A percentile compares a stretch with the other conserved stretches of the same genome.
Evolutionary conservation across 192 early-diverging fungal species (phyloP).

Genomic region (Coemansia nantahalensis): DNA sequence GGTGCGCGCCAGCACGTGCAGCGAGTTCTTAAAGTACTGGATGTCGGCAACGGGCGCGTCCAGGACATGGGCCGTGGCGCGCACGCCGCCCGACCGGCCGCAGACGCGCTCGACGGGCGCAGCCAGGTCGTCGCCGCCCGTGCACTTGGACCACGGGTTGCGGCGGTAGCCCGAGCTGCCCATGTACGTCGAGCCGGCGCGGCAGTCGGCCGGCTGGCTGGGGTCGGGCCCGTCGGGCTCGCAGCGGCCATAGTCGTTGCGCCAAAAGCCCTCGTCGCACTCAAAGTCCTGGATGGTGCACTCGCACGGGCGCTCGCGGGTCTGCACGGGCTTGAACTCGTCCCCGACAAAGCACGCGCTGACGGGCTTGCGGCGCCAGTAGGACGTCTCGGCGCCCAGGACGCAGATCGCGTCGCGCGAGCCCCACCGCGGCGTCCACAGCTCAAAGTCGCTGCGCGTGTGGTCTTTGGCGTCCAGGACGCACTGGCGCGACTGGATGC

Average conservation of each 20-base stretch:
- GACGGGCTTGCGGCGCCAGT: constrained; percentile 72
- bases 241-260: constrained; percentile 65
- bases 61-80: constrained; percentile 24
- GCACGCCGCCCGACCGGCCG: constrained; percentile 52
- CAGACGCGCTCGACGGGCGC: constrained; percentile 68
- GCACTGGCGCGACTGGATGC: constrained; percentile 49
- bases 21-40: constrained; percentile 67
- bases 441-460: constrained; percentile 82
- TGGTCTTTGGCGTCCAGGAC: constrained; percentile 49
- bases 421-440: constrained; percentile 64
- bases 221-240: constrained; percentile 70
- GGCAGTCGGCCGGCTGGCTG: constrained; percentile 69
- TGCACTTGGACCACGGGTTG: constrained; percentile 70
- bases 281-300: constrained; percentile 82
- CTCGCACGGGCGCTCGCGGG: constrained; percentile 58
- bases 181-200: constrained; percentile 59
- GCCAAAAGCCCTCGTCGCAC: constrained; percentile 86
- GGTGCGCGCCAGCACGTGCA: constrained; percentile 55
- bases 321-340: constrained; percentile 57
- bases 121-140: constrained; percentile 65
- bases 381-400: constrained; percentile 60
- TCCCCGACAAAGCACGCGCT: constrained; percentile 68
- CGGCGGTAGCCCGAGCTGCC: constrained; percentile 83
- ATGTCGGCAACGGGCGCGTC: constrained; percentile 56
- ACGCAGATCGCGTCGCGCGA: constrained; percentile 60